Evolutionary conservation across 176 grass and related monocot species (phyloP).

Genomic region (Thinopyrum elongatum): DNA sequence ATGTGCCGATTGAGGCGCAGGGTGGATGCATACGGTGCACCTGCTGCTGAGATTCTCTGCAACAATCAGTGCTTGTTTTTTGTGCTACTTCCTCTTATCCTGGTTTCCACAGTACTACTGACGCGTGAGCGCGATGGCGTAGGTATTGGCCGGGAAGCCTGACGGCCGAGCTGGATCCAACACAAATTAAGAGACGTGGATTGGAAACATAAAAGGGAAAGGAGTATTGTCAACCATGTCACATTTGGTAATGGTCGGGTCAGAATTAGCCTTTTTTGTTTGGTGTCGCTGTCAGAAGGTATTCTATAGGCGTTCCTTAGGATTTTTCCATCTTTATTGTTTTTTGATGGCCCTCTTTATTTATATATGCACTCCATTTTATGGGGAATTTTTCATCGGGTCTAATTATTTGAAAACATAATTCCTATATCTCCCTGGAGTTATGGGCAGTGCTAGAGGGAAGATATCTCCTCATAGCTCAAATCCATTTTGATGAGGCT

Average conservation of each 20-base stretch:
- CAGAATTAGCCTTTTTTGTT: not conserved
- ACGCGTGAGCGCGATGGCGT: not conserved
- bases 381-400: too few relatives aligned
- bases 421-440: too few relatives aligned
- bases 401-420: too few relatives aligned
- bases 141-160: not conserved
- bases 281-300: too few relatives aligned
- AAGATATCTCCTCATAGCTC: too few relatives aligned
- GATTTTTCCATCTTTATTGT: too few relatives aligned
- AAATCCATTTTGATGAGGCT: too few relatives aligned
- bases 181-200: not conserved
- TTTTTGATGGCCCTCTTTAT: too few relatives aligned
- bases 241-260: not conserved
- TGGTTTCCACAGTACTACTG: not conserved
- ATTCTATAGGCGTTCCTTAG: too few relatives aligned
- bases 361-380: too few relatives aligned
- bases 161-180: not conserved
- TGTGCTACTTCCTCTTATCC: not conserved
- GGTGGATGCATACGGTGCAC: not conserved
- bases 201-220: not conserved
- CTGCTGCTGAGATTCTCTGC: not conserved
- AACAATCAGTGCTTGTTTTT: not conserved
- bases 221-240: not conserved
- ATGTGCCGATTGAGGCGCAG: not conserved
- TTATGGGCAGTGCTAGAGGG: too few relatives aligned